These are phyloP conservation scores for Linnemannia elongata DNA, from an alignment of 192 early-diverging fungal species.

Conservation along the genomic window DNA sequence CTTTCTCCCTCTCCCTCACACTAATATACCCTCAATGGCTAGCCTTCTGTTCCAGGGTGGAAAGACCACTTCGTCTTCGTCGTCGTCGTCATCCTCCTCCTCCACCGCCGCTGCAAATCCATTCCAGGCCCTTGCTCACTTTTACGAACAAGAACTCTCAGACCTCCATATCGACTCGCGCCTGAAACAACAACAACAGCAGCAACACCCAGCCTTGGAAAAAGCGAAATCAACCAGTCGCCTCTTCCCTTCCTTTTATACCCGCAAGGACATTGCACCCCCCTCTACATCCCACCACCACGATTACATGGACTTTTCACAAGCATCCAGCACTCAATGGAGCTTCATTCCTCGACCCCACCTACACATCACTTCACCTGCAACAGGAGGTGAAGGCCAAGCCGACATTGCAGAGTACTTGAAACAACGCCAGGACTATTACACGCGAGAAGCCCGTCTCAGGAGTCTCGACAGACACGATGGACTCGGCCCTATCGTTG, in stretches of 20 bases:
- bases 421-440: conserved; percentile 46
- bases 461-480: conserved; percentile 41
- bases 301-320: conserved; percentile 28
- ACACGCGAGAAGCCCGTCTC: conserved; percentile 25
- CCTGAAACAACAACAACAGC: conserved; percentile 17
- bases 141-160: conserved; percentile 52
- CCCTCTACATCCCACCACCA: not conserved
- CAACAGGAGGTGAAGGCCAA: not conserved
- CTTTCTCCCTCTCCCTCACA: not conserved
- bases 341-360: not conserved
- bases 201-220: not conserved
- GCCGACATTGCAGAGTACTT: conserved; percentile 33
- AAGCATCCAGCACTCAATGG: not conserved
- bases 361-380: not conserved
- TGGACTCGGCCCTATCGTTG: conserved; percentile 44
- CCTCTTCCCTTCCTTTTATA: conserved; percentile 26
- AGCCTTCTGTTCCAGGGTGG: conserved; percentile 39
- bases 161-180: conserved; percentile 24
- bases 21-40: conserved; percentile 1
- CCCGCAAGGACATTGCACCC: not conserved
- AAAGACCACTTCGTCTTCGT: conserved; percentile 20
- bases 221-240: conserved; percentile 1
- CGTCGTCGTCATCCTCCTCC: conserved; percentile 3
- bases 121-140: conserved; percentile 39
- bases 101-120: conserved; percentile 28